Evolutionary conservation across 164 flowering plant genomes (phyloP), one percentile per base, ranked within the genome.

Genomic region (Vitis rotundifolia): DNA sequence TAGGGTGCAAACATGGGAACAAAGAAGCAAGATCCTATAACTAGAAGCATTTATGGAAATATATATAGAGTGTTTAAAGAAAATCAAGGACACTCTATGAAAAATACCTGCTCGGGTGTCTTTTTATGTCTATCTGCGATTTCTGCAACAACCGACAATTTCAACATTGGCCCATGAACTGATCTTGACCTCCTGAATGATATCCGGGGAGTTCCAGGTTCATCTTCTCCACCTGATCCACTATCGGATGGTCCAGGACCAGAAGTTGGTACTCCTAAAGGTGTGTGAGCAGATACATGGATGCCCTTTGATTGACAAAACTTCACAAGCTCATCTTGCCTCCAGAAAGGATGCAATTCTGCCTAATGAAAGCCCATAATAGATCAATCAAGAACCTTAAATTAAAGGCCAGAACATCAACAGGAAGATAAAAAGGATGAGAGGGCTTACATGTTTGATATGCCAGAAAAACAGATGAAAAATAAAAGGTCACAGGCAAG

Each of bases 201-300:
- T 70, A 88, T 83, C 28, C 89, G 87, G 51, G 89, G 92, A 50
- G 90, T 88, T 70, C 85, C 89, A 56, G 88, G 88, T 77, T 88
- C 92, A 71, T 86, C 88, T 71, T 86, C 88, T 54, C 83, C 81
- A 50, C 85, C 86, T 18, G 86, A 84, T 67, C 86, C 84, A 70
- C 81, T 79, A 68, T 88, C 89, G 44, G 81, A 80, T 50, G 72
- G 68, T 66, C 78, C 81, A 51, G 86, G 79, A 76, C 67, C 78
- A 19, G 81, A 71, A 47, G 76, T 54, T 29, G 92, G 92, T 11
- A 88, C 90, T 31, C 92, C 92, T 59, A 88, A 77, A 53, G 92
- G 92, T 59, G 92, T 88, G 64, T 86, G 90, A 64, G 92, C 87
- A 67, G 92, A 88, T 49, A 88, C 90, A 78, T 88, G 92, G 69